A percentile compares a stretch with the other conserved stretches of the same genome.
phyloP scores from a whole-genome alignment of 331 rosid genomes.

The Telfairia occidentalis region DNA sequence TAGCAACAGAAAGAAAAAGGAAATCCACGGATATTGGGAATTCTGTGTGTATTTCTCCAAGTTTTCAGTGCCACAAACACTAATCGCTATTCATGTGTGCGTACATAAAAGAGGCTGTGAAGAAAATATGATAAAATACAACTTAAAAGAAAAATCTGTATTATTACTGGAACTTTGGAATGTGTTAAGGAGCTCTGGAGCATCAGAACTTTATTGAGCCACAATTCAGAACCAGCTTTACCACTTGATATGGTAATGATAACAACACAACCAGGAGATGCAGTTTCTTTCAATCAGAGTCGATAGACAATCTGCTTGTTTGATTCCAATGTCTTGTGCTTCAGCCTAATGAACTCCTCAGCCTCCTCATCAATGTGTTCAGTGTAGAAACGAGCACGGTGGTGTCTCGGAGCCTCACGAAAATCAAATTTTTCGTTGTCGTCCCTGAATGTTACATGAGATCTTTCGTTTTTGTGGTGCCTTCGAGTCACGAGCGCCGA shows the following conservation, averaged over 20 bases:
- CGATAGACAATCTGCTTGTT: background rate
- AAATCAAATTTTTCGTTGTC: background rate
- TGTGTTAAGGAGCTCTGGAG: background rate
- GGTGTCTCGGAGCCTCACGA: background rate
- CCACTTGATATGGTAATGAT: background rate
- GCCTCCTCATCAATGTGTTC: background rate
- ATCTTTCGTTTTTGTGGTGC: background rate
- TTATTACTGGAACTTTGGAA: slow-evolving; percentile 1
- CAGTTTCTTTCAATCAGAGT: background rate
- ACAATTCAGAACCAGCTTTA: background rate
- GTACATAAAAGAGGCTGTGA: background rate
- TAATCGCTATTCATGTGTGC: background rate
- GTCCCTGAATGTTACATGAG: background rate
- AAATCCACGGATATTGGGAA: background rate
- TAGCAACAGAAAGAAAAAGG: background rate
- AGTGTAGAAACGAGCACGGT: background rate
- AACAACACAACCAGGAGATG: background rate
- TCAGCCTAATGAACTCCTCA: background rate
- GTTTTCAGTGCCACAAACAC: background rate
- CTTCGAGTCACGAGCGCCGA: background rate
- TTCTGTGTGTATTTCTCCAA: background rate
- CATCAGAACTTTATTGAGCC: background rate
- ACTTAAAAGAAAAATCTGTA: background rate
- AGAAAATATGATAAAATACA: background rate
- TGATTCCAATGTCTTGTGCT: background rate